Evolutionary conservation across 2,329 filamentous ascomycete species (phyloP).

Genomic region (Fusarium brevicatenulatum): DNA sequence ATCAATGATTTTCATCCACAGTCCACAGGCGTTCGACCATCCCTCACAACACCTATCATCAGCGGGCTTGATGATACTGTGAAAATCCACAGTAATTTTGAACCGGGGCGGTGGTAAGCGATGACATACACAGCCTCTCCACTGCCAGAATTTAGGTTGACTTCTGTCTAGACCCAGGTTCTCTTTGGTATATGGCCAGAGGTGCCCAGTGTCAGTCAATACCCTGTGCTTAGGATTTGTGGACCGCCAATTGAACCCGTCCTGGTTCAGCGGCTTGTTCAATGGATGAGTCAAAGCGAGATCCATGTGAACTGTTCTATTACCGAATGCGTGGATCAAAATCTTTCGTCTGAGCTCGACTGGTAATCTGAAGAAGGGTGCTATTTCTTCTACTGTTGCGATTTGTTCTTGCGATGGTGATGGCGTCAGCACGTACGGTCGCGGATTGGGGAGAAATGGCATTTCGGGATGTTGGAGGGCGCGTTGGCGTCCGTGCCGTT

Average conservation of each 20-base stretch:
- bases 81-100: no score
- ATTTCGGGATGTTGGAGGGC: neutral
- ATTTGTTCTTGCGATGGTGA: neutral
- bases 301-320: neutral
- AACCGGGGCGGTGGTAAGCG: fast-evolving
- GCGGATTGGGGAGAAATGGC: neutral
- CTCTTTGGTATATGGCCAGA: fast-evolving
- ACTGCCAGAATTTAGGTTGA: neutral
- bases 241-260: no score
- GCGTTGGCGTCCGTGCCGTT: neutral
- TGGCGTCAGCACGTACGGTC: neutral
- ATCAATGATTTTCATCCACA: neutral
- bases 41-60: neutral
- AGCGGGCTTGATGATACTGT: fast-evolving
- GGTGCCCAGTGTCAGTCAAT: no score
- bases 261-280: no score
- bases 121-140: slow-evolving; percentile 18
- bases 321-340: neutral
- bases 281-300: neutral
- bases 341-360: neutral
- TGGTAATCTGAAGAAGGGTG: fast-evolving
- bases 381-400: fast-evolving
- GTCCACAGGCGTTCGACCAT: fast-evolving
- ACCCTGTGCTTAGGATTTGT: no score
- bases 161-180: neutral